Conservation (phyloP, 805 yeast genomes). For the Cyberlindnera veronae region DNA sequence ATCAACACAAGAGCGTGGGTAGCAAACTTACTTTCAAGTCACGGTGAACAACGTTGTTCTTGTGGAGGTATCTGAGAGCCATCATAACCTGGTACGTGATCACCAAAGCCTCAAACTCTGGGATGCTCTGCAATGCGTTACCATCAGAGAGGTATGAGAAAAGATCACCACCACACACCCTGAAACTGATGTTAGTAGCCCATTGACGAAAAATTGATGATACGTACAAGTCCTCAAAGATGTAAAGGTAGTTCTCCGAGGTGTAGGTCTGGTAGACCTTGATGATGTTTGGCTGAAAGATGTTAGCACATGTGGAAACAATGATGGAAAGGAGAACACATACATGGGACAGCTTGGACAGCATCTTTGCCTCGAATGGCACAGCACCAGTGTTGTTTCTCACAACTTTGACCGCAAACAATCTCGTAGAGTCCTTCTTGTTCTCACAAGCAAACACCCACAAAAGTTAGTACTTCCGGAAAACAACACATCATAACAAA, state of each 20-base stretch:
- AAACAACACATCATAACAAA: not conserved
- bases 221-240: constrained; percentile 42
- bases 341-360: constrained; percentile 39
- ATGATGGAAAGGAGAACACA: constrained; percentile 13
- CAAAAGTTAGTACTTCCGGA: constrained; percentile 1
- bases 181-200: not conserved
- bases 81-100: constrained; percentile 52
- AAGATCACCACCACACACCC: constrained; percentile 54
- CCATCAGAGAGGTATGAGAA: constrained; percentile 50
- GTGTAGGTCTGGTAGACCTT: constrained; percentile 37
- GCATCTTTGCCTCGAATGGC: constrained; percentile 42
- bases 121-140: constrained; percentile 36
- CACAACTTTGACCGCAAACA: constrained; percentile 50
- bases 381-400: constrained; percentile 28
- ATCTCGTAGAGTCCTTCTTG: constrained; percentile 18
- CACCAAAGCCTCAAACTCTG: constrained; percentile 53
- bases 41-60: constrained; percentile 70
- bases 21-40: constrained; percentile 54
- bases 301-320: not conserved
- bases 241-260: constrained; percentile 33
- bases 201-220: not conserved
- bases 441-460: constrained; percentile 34
- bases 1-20: not conserved
- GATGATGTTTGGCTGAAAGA: constrained; percentile 47
- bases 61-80: constrained; percentile 66